Evolutionary conservation across 2,329 filamentous ascomycete species (phyloP).

Genomic region (Talaromyces pinophilus): DNA sequence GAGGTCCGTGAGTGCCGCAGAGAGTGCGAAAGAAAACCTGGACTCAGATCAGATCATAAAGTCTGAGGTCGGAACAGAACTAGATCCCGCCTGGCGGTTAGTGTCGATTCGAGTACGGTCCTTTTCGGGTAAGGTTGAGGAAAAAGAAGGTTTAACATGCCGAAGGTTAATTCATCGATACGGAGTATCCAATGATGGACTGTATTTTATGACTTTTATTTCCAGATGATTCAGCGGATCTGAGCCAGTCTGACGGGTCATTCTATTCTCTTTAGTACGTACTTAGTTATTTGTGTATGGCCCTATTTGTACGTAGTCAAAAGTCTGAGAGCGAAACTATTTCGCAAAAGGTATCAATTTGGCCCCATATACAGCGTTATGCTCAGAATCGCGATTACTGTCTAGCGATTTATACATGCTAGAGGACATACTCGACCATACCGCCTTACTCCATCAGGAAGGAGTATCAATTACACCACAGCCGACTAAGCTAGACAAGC

Average conservation of each 20-base stretch:
- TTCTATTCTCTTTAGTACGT: neutral
- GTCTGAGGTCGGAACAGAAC: neutral
- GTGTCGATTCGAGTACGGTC: constrained; percentile 15
- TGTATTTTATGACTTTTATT: neutral
- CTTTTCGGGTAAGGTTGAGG: constrained; percentile 16
- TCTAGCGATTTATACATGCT: neutral
- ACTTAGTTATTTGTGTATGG: neutral
- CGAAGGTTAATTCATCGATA: constrained; percentile 9
- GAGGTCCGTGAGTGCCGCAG: neutral
- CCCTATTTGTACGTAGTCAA: neutral
- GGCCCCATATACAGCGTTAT: neutral
- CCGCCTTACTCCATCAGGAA: constrained; percentile 1
- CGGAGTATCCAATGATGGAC: neutral
- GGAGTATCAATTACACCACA: neutral
- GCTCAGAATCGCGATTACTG: neutral
- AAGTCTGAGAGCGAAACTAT: neutral
- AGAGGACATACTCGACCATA: neutral
- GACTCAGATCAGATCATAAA: neutral
- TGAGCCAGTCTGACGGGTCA: constrained; percentile 23
- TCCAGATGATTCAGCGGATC: neutral
- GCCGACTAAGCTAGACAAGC: neutral
- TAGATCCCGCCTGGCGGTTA: neutral
- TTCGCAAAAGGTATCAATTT: neutral
- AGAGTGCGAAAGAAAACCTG: neutral
- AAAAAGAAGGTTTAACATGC: constrained; percentile 11